phyloP scores from a whole-genome alignment of 2,329 filamentous ascomycete genomes.

The Paraphaeosphaeria minitans region DNA sequence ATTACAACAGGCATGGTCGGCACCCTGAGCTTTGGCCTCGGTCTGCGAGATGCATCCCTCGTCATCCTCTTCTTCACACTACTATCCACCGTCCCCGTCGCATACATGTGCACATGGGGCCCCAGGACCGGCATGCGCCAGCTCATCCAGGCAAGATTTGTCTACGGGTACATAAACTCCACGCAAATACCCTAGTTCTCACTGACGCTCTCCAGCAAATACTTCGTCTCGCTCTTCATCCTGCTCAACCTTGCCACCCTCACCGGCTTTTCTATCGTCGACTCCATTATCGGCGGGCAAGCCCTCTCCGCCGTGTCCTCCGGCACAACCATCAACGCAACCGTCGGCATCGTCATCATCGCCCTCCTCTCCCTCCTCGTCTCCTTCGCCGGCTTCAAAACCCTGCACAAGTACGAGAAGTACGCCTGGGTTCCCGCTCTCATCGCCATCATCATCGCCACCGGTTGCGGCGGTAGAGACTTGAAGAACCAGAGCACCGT shows the following conservation, averaged over 20 bases:
- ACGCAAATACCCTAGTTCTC: background rate
- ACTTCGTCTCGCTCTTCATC: conserved; percentile 64
- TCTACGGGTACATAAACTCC: conserved; percentile 56
- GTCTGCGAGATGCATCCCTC: conserved; percentile 61
- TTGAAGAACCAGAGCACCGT: conserved; percentile 56
- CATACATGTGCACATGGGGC: conserved; percentile 63
- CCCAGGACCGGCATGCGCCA: conserved; percentile 69
- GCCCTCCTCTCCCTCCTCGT: conserved; percentile 62
- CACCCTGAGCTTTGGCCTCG: conserved; percentile 60
- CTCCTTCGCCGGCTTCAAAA: conserved; percentile 64
- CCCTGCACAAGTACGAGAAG: conserved; percentile 62
- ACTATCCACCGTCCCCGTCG: conserved; percentile 59
- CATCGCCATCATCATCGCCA: conserved; percentile 60
- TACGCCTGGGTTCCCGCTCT: conserved; percentile 63
- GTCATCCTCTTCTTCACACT: conserved; percentile 69
- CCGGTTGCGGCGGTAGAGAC: conserved; percentile 59
- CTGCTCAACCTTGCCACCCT: conserved; percentile 67
- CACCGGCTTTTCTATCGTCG: conserved; percentile 67
- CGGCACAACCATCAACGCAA: conserved; percentile 53
- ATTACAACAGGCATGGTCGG: conserved; percentile 69
- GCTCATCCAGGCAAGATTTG: conserved; percentile 68
- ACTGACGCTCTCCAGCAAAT: conserved; percentile 39
- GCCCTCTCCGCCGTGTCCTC: conserved; percentile 42
- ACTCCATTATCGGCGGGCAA: conserved; percentile 65
- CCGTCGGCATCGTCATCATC: conserved; percentile 66